These are phyloP conservation scores for Crepidotus sp. DNA, from an alignment of 1,284 basidiomycete species.

Conservation along the genomic window DNA sequence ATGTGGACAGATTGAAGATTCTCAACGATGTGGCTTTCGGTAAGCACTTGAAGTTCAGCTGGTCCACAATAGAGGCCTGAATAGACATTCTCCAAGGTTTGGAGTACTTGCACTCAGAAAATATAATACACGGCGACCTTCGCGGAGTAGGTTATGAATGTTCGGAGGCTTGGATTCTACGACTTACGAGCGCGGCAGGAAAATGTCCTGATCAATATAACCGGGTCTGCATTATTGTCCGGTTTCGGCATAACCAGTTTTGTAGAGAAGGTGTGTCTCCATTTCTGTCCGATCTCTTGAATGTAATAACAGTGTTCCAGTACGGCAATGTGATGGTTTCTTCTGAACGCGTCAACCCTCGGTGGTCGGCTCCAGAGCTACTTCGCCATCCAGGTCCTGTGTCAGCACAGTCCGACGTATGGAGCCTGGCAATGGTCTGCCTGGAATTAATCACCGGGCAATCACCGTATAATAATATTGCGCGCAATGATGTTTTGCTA, in stretches of 20 bases:
- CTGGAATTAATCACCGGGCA: constrained; percentile 35
- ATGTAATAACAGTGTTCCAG: constrained; percentile 21
- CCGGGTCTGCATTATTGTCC: constrained; percentile 29
- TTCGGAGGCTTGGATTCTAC: neutral
- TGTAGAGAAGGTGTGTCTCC: constrained; percentile 29
- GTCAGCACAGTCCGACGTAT: constrained; percentile 34
- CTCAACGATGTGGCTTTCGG: constrained; percentile 29
- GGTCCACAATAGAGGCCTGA: neutral
- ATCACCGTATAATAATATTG: constrained; percentile 27
- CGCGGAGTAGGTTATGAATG: constrained; percentile 29
- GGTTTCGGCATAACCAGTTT: constrained; percentile 38
- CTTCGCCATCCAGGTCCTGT: constrained; percentile 22
- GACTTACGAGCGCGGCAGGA: constrained; percentile 22
- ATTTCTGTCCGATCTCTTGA: neutral
- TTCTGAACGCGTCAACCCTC: constrained; percentile 19
- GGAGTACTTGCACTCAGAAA: constrained; percentile 35
- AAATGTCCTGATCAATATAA: constrained; percentile 32
- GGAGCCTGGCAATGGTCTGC: constrained; percentile 38
- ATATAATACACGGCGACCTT: constrained; percentile 38
- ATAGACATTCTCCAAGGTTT: constrained; percentile 22
- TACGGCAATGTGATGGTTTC: constrained; percentile 22
- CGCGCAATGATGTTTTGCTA: constrained; percentile 25
- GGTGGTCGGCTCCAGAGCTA: constrained; percentile 36
- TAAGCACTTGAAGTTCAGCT: constrained; percentile 21
- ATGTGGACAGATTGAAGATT: constrained; percentile 28